Evolutionary conservation across 2,329 filamentous ascomycete genomes (phyloP), one percentile per base, ranked within the genome.

Genomic region (Ceratocystiopsis minuta): DNA sequence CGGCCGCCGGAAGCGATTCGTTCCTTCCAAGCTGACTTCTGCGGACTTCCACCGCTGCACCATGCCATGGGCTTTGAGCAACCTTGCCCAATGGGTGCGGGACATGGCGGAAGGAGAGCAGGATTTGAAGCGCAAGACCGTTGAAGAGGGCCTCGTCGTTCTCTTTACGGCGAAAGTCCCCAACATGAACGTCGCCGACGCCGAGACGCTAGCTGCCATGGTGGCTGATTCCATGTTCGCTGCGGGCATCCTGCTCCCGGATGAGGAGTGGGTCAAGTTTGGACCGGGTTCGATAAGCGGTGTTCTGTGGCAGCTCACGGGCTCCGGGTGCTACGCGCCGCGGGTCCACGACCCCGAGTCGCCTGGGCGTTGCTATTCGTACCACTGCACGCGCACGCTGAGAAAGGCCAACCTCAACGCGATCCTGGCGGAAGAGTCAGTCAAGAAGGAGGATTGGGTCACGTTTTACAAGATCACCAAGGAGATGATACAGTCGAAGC

Each of bases 231-330:
- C 78, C 38, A 90, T 98, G 83, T 72, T 88, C 49, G 69, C 73
- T 18, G 75, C 79, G 10, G 79, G 78, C 34, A 83, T 85, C 12
- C 63, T 98, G 31, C 66, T 92, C 6, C 78, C 79, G 14, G 88
- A 95, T 32, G 90, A 98, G 58, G 92, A 98, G 62, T 98, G 92
- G 90, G 80, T 98, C 49, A 95, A 92, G 55, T 87, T 96, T 55
- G 81, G 84, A 7, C 67, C 72, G 1, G 84, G 80, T 7, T 73
- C 71, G 18, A 75, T 96, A 53, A 87, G 82, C 17, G 92, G 90
- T 43, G 87, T 98, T 5, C 65, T 98, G 37, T 95, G 82, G 69
- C 92, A 98, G 57, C 66, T 98, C 39, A 94, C 87, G 3, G 86
- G 87, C 7, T 75, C 75, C 17, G 90, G 90, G 14, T 98, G 90